These are phyloP conservation scores for Talaromyces nanjingensis DNA, from an alignment of 495 filamentous ascomycete genomes.

Conservation along the genomic window DNA sequence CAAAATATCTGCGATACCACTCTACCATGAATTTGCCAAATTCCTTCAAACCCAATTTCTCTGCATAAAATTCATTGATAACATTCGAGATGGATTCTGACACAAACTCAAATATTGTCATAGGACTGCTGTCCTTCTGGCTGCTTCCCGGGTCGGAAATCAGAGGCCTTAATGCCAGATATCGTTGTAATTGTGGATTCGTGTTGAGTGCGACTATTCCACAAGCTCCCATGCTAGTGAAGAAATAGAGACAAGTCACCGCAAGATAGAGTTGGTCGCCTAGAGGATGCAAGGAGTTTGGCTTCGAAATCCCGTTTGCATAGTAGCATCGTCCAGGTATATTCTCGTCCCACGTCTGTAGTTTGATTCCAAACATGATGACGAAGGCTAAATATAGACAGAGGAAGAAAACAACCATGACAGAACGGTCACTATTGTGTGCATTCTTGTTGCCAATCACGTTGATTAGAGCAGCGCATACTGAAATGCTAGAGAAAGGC, in stretches of 20 bases:
- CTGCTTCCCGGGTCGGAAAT: too few species aligned
- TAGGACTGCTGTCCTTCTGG: too few species aligned
- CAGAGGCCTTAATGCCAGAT: too few species aligned
- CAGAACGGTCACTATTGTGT: not conserved
- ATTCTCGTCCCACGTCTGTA: not conserved
- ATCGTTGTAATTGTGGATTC: too few species aligned
- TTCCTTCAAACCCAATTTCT: not conserved
- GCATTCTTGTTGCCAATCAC: conserved; percentile 6
- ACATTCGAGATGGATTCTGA: not conserved
- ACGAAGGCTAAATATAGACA: not conserved
- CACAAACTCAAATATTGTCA: not conserved
- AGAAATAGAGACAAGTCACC: not conserved
- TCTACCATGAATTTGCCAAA: too few species aligned
- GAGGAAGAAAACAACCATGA: not conserved
- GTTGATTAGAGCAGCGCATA: not conserved
- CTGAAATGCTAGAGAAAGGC: not conserved
- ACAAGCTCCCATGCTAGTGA: not conserved
- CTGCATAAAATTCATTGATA: not conserved
- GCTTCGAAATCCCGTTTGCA: not conserved
- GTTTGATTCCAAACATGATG: conserved; percentile 4
- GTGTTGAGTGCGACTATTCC: not conserved
- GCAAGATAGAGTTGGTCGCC: not conserved
- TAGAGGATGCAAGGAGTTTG: not conserved
- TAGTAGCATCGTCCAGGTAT: not conserved
- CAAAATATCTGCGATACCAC: too few species aligned